A percentile compares a stretch with the other conserved stretches of the same genome.
phyloP scores from a whole-genome alignment of 345 rosid genomes.

The Pugionium cornutum region DNA sequence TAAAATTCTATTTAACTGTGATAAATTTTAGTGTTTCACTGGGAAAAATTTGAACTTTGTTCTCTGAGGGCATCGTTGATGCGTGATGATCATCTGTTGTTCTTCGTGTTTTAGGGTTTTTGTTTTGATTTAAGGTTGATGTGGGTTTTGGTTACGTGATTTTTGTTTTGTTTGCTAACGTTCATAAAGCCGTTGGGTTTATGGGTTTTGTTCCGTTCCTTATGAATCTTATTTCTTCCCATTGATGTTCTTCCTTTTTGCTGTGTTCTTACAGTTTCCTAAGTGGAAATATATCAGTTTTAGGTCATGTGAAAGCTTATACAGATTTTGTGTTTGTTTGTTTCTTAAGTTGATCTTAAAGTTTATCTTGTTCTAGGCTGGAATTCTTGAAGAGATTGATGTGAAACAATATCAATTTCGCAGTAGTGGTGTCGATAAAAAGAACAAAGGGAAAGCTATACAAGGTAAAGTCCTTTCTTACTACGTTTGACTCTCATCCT shows the following conservation, averaged over 20 bases:
- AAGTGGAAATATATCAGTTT: conserved; percentile 6
- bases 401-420: conserved; percentile 57
- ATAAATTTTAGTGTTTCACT: conserved; percentile 11
- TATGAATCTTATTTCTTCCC: background rate
- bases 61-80: background rate
- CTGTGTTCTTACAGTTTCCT: background rate
- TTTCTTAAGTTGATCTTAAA: background rate
- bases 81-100: conserved; percentile 27
- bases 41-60: background rate
- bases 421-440: conserved; percentile 32
- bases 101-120: conserved; percentile 8
- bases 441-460: conserved; percentile 64
- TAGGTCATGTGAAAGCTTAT: background rate
- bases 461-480: conserved; percentile 29
- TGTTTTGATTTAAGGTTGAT: conserved; percentile 26
- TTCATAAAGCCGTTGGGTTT: background rate
- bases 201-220: background rate
- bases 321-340: background rate
- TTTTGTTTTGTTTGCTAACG: background rate
- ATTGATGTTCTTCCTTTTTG: no score
- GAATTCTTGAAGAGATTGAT: conserved; percentile 60
- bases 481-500: no score
- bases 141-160: background rate
- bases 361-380: conserved; percentile 44
- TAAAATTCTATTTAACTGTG: background rate